These are phyloP conservation scores for Saccharomycopsis capsularis DNA, from an alignment of 805 yeast genomes.

Conservation along the genomic window DNA sequence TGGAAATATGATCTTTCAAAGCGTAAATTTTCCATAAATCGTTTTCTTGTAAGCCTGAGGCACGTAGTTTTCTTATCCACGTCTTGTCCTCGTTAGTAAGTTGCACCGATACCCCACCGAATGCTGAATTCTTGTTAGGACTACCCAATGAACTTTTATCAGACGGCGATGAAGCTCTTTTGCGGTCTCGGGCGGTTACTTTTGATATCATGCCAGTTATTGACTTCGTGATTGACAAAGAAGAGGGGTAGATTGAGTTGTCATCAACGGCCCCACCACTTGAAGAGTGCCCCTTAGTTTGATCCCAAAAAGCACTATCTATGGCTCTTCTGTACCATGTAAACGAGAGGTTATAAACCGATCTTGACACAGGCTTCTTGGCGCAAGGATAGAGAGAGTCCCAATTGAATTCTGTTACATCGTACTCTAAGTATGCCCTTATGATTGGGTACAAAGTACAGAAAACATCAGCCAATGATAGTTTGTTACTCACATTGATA, in stretches of 20 bases:
- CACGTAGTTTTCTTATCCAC: conserved; percentile 65
- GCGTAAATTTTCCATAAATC: conserved; percentile 81
- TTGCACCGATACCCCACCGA: conserved; percentile 29
- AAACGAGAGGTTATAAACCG: conserved; percentile 55
- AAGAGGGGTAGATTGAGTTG: no score
- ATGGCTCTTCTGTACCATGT: conserved; percentile 56
- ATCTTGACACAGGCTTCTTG: conserved; percentile 58
- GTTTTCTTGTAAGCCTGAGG: conserved; percentile 64
- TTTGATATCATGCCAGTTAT: conserved; percentile 13
- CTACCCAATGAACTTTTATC: not conserved
- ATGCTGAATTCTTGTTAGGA: not conserved
- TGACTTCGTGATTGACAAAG: conserved; percentile 11
- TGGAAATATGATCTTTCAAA: conserved; percentile 58
- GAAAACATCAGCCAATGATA: conserved; percentile 71
- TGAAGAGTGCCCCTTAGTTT: not conserved
- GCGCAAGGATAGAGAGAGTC: conserved; percentile 59
- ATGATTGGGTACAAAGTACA: conserved; percentile 80
- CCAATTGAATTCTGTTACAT: conserved; percentile 62
- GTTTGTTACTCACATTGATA: conserved; percentile 51
- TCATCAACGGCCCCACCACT: not conserved
- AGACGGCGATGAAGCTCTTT: conserved; percentile 2
- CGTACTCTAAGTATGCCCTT: conserved; percentile 69
- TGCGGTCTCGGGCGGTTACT: conserved; percentile 4
- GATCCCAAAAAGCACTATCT: conserved; percentile 12
- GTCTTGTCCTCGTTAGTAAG: conserved; percentile 58